phyloP scores from a whole-genome alignment of 2,329 filamentous ascomycete genomes.

The Fonsecaea erecta region DNA sequence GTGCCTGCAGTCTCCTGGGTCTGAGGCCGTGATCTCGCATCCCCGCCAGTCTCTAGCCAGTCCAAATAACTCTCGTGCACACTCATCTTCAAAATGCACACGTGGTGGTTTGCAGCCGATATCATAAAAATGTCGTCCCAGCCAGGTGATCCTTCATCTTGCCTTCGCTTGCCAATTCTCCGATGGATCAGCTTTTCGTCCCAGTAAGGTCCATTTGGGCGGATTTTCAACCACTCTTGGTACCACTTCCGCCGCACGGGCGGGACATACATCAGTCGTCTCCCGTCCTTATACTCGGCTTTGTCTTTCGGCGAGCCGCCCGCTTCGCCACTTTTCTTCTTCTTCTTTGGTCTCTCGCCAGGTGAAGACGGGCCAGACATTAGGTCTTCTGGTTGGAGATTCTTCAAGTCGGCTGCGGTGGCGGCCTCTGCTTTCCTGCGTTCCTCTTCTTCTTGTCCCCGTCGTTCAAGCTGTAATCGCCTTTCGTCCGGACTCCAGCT shows the following conservation, averaged over 20 bases:
- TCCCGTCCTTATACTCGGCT: conserved; percentile 34
- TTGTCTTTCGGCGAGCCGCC: conserved; percentile 18
- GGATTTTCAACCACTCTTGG: conserved; percentile 36
- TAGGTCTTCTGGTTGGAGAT: conserved; percentile 32
- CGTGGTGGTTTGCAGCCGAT: conserved; percentile 58
- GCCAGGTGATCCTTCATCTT: conserved; percentile 19
- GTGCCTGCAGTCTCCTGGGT: neutral
- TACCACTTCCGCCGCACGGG: conserved; percentile 37
- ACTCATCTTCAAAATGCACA: conserved; percentile 62
- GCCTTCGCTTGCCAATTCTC: conserved; percentile 30
- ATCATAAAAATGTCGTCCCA: conserved; percentile 33
- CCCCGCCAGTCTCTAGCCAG: conserved; percentile 55
- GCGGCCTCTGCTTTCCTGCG: conserved; percentile 26
- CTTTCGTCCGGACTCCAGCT: conserved; percentile 44
- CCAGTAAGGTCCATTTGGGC: conserved; percentile 33
- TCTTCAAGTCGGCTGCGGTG: conserved; percentile 24
- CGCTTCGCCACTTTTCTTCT: conserved; percentile 32
- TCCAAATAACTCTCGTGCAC: conserved; percentile 62
- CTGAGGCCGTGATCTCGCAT: neutral
- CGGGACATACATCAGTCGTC: conserved; percentile 32
- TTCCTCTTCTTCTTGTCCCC: conserved; percentile 30
- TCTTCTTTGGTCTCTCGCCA: conserved; percentile 40
- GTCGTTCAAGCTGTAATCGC: conserved; percentile 35
- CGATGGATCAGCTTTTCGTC: conserved; percentile 37
- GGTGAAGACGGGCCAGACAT: conserved; percentile 24